Evolutionary conservation across 2,329 filamentous ascomycete genomes (phyloP), one percentile per base, ranked within the genome.

Genomic region (Talaromyces albobiverticillius): DNA sequence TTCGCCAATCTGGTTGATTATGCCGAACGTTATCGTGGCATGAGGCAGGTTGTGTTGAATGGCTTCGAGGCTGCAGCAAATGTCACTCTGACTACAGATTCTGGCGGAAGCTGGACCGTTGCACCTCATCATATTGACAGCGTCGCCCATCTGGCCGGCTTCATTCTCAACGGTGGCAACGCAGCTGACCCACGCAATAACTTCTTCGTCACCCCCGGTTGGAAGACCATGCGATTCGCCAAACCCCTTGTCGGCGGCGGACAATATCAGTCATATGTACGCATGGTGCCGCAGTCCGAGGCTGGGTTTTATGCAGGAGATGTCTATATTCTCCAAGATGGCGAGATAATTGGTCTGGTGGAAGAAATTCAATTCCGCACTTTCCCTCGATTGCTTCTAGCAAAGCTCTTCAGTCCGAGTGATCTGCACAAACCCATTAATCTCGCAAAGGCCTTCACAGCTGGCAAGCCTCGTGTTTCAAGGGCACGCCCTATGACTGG

Each of bases 91-190:
- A 10, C 36, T 6, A 32, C 14, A n/a, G 31, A 51, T 3, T 20
- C 13, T 5, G 25, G 16, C 20, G 53, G 48, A 3, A 25, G 10
- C 7, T 55, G 48, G 42, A 29, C 25, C 5, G n/a, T 31, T 16
- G 3, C 43, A 22, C 71, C 73, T 14, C 70, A 64, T 48, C 64
- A 63, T 49, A 64, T 72, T n/a, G 71, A 74, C 47, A 66, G 60
- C 26, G 59, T 68, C 1, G 64, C 62, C 23, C 70, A 73, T 36
- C 23, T 73, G 14, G 63, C 64, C 8, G 71, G 71, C 0, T 74
- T 74, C 53, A 61, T 72, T 13, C 62, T 70, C 55, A 74, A 74
- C 57, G 69, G 63, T 3, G 62, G 60, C 34, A 67, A 72, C 23
- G 57, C 56, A 18, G 59, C 66, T 31, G 60, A 63, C 20, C 54